Conservation (phyloP, 2,329 filamentous ascomycete genomes). For the Xylariomycetidae sp. region DNA sequence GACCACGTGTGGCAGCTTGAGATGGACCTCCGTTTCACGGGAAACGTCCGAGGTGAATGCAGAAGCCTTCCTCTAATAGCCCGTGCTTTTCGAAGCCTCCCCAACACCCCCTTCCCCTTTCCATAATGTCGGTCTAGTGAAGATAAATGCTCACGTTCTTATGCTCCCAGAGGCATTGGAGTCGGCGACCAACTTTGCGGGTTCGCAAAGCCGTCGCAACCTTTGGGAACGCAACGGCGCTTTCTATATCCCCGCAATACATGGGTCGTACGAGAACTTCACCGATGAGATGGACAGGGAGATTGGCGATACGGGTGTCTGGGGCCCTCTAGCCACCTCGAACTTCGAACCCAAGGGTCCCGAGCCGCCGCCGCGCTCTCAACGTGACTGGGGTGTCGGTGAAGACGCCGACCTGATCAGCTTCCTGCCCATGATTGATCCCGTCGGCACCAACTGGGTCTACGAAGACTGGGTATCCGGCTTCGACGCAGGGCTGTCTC, state of each 20-base stretch:
- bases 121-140: too few species aligned
- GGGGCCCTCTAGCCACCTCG: slow-evolving; percentile 33
- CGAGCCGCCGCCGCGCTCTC: slow-evolving; percentile 4
- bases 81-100: too few species aligned
- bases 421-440: slow-evolving; percentile 69
- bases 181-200: slow-evolving; percentile 58
- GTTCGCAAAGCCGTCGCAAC: slow-evolving; percentile 60
- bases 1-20: slow-evolving; percentile 65
- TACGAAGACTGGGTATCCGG: slow-evolving; percentile 60
- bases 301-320: slow-evolving; percentile 51
- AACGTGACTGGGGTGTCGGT: slow-evolving; percentile 54
- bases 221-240: slow-evolving; percentile 71
- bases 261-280: slow-evolving; percentile 67
- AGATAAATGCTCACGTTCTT: too few species aligned
- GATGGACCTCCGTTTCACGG: slow-evolving; percentile 58
- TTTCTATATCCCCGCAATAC: slow-evolving; percentile 66
- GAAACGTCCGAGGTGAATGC: slow-evolving; percentile 63
- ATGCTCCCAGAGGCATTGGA: too few species aligned
- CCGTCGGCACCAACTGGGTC: slow-evolving; percentile 64
- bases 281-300: slow-evolving; percentile 21
- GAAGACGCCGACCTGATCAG: slow-evolving; percentile 70
- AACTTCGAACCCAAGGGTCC: slow-evolving; percentile 43
- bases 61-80: too few species aligned
- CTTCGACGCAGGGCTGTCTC: slow-evolving; percentile 46
- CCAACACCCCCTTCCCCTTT: too few species aligned